A percentile compares a stretch with the other conserved stretches of the same genome.
Conservation (phyloP, 768 basidiomycete species). For the Termitomyces sp. region DNA sequence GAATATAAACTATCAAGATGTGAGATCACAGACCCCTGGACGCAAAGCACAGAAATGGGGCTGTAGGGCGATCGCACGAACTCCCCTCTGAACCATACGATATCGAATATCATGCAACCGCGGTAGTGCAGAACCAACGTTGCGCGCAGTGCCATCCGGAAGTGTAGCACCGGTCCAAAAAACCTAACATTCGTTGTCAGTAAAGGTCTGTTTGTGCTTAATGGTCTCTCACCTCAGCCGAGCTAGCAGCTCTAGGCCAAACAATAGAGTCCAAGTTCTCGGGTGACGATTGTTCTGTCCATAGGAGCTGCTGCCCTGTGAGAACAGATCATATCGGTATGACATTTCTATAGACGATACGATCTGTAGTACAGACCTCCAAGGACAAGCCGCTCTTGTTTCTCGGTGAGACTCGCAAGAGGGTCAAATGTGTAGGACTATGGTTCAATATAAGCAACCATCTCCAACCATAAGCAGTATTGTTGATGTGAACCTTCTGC, state of each 20-base stretch:
- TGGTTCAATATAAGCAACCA: not conserved
- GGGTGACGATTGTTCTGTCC: slow-evolving; percentile 73
- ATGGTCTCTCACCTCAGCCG: slow-evolving; percentile 47
- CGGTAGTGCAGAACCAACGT: slow-evolving; percentile 28
- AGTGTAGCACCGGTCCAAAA: slow-evolving; percentile 65
- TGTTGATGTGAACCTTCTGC: slow-evolving; percentile 46
- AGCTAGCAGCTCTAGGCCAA: slow-evolving; percentile 72
- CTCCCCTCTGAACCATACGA: slow-evolving; percentile 45
- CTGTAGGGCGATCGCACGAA: slow-evolving; percentile 45
- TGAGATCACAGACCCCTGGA: slow-evolving; percentile 38
- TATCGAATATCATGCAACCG: slow-evolving; percentile 49
- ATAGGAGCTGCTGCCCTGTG: slow-evolving; percentile 61
- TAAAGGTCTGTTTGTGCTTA: not conserved
- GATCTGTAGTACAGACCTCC: slow-evolving; percentile 53
- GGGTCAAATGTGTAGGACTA: slow-evolving; percentile 72
- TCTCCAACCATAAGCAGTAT: not conserved
- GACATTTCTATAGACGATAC: not conserved
- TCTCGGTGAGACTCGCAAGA: slow-evolving; percentile 45
- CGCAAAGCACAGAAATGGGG: slow-evolving; percentile 56
- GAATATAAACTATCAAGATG: not conserved
- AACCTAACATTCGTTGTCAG: slow-evolving; percentile 26
- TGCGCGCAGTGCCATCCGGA: slow-evolving; percentile 35
- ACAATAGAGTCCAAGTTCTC: slow-evolving; percentile 63
- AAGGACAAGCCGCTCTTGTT: slow-evolving; percentile 53
- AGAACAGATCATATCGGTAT: not conserved